Base-by-base conservation (phyloP, 1,284 basidiomycete genomes). In the Anthracocystis panici-leucophaei region DNA sequence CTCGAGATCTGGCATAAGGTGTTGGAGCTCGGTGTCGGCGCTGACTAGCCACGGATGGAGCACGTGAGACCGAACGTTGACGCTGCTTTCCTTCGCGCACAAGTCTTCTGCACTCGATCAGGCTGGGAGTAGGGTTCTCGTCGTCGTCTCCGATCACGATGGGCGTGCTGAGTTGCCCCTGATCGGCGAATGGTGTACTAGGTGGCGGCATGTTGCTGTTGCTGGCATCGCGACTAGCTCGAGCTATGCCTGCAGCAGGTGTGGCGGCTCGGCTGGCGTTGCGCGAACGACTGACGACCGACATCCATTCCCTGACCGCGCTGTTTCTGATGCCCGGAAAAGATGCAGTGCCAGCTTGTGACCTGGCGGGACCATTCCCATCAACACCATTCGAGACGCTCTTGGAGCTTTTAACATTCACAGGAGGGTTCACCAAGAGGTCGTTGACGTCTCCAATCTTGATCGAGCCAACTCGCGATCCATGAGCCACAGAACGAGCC, bases 361-460 rank as follows among this genome's bases (percentile, higher is more conserved):
- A 49, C 12, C 16, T 11, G 48, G 21, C 27, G 27, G 18, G 9
- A 18, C 4, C n/a, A n/a, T 20, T 49, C 23, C 45, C 14, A 6
- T 14, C 33, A 31, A 16, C 31, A 14, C 16, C 35, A 12, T 18
- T 10, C 20, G 8, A n/a, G 6, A 10, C 20, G 25, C 33, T 52
- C 11, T 5, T 21, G 11, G 40, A 45, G 23, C 38, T 38, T 52
- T 65, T 65, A 18, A 27, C 11, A 1, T 11, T 20, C 12, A 38
- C 11, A 16, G 42, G 27, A 29, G 48, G 25, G 7, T 46, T 29
- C 14, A 5, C 35, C 42, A 67, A 23, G 0, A 67, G 52, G 31
- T 67, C 58, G 20, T 11, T 21, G 23, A 61, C 29, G 31, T 61
- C 25, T 44, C 55, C 54, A 3, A 61, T 29, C 44, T 67, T 67